Conservation (phyloP, 768 basidiomycete species). For the Boletus vermiculosoides region DNA sequence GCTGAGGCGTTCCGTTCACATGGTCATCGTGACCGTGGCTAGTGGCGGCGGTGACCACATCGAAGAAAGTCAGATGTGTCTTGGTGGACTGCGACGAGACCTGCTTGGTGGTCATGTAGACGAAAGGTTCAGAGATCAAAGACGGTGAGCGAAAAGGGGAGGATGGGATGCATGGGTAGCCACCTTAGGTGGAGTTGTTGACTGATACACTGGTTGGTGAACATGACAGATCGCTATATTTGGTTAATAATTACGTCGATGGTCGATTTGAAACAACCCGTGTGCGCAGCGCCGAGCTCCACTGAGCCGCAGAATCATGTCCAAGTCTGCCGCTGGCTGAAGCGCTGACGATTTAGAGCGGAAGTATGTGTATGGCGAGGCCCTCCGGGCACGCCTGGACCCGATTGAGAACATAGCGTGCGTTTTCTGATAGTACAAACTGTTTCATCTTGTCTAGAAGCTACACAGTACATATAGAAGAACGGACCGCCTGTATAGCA, state of each 20-base stretch:
- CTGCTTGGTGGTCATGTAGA: slow-evolving; percentile 14
- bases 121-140: neutral
- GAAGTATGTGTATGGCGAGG: too few species aligned
- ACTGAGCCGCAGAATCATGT: too few species aligned
- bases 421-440: too few species aligned
- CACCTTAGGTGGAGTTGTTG: neutral
- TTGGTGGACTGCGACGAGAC: neutral
- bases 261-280: neutral
- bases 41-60: slow-evolving; percentile 5
- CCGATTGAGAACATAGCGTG: too few species aligned
- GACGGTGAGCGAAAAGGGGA: neutral
- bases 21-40: neutral
- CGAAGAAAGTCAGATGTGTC: slow-evolving; percentile 6
- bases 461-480: too few species aligned
- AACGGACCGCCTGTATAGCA: too few species aligned
- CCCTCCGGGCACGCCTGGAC: too few species aligned
- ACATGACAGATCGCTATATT: neutral
- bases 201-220: neutral
- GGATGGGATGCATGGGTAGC: neutral
- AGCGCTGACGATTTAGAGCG: too few species aligned
- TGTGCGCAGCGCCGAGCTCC: too few species aligned
- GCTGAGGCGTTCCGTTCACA: neutral
- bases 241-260: neutral
- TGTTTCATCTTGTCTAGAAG: too few species aligned
- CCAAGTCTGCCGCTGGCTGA: too few species aligned